Percentiles rank a stretch among this genome's conserved stretches.
phyloP scores from a whole-genome alignment of 2,329 filamentous ascomycete species.

The Lasiodiplodia theobromae region DNA sequence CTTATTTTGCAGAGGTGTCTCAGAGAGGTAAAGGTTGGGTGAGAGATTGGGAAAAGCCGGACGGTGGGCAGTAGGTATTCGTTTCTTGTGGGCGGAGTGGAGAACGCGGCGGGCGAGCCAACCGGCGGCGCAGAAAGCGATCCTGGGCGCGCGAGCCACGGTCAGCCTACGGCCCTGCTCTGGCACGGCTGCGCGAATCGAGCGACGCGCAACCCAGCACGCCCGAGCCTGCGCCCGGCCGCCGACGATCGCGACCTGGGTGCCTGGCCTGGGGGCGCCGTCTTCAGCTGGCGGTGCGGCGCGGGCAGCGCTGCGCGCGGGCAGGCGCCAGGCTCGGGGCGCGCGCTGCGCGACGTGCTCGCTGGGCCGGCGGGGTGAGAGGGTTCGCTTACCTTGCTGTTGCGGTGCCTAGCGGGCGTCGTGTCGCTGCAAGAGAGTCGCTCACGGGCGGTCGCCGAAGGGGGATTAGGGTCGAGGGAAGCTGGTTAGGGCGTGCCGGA shows the following conservation, averaged over 20 bases:
- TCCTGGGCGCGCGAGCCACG: constrained; percentile 30
- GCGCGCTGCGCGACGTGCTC: constrained; percentile 22
- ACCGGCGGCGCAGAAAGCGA: constrained; percentile 30
- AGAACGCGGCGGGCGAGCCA: constrained; percentile 26
- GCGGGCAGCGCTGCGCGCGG: constrained; percentile 24
- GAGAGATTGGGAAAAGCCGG: constrained; percentile 50
- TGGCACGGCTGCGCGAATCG: constrained; percentile 28
- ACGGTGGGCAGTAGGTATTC: constrained; percentile 44
- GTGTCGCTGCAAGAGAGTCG: constrained; percentile 14
- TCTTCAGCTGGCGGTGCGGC: constrained; percentile 24
- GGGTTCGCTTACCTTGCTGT: constrained; percentile 28
- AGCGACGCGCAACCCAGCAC: constrained; percentile 28
- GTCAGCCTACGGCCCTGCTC: constrained; percentile 29
- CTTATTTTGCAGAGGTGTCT: constrained; percentile 42
- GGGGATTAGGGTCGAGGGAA: constrained; percentile 27
- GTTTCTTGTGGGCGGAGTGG: constrained; percentile 32
- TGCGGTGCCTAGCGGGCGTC: constrained; percentile 25
- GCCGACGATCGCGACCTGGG: constrained; percentile 18
- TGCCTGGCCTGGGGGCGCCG: constrained; percentile 12
- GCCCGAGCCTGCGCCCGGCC: constrained; percentile 21
- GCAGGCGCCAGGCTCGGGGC: constrained; percentile 18
- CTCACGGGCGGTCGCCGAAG: constrained; percentile 23
- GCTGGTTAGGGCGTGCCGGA: constrained; percentile 24
- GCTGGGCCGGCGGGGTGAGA: constrained; percentile 14
- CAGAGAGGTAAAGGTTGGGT: constrained; percentile 48